Percentiles rank a stretch among this genome's conserved stretches.
These are phyloP conservation scores for Beta lomatogona DNA, from an alignment of 179 eudicot species.

Conservation along the genomic window DNA sequence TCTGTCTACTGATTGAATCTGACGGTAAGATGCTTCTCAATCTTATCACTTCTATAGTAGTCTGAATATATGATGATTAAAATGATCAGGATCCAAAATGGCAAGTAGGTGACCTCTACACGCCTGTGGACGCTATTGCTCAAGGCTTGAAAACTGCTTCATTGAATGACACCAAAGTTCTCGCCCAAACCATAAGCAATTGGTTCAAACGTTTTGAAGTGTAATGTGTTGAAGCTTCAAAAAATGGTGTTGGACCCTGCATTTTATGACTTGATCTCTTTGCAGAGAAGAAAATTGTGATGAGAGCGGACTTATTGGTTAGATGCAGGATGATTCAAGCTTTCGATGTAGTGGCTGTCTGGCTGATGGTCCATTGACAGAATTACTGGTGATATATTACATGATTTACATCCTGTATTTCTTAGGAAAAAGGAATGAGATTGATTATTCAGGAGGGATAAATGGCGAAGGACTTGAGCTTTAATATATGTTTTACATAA, in stretches of 20 bases:
- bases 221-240: background rate
- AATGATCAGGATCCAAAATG: slow-evolving; percentile 74
- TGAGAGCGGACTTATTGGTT: background rate
- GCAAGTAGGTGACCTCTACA: slow-evolving; percentile 74
- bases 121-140: slow-evolving; percentile 89
- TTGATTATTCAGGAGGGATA: background rate
- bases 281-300: background rate
- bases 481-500: too few relatives aligned
- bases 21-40: too few relatives aligned
- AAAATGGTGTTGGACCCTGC: background rate
- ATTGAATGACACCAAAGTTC: slow-evolving; percentile 64
- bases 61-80: background rate
- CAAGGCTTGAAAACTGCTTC: slow-evolving; percentile 81
- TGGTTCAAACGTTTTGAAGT: slow-evolving; percentile 61
- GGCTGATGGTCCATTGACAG: background rate
- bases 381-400: background rate
- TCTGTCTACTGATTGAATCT: background rate
- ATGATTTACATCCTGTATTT: background rate
- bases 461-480: background rate
- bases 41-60: too few relatives aligned
- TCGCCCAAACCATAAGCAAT: slow-evolving; percentile 56
- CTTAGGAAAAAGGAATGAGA: background rate
- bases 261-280: background rate
- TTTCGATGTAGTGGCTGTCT: background rate
- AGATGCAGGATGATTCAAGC: background rate